phyloP scores from a whole-genome alignment of 352 stramenopile species.

The Albugo laibachii region DNA sequence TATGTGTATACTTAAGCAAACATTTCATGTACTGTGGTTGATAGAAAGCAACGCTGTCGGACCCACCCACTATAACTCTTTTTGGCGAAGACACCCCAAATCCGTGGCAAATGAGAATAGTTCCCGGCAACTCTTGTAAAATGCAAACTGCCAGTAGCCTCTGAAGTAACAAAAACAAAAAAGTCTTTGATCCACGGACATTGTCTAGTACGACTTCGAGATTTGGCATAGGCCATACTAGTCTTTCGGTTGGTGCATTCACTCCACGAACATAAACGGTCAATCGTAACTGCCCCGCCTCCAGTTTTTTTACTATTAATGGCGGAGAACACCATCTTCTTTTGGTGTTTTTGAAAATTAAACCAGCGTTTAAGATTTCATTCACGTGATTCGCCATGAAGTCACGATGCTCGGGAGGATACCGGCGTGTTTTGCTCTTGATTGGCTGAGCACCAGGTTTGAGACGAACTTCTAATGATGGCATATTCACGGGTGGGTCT shows the following conservation, averaged over 20 bases:
- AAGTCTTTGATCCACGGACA: slow-evolving; percentile 1
- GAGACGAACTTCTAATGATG: slow-evolving; percentile 3
- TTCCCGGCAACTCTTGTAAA: too few relatives aligned
- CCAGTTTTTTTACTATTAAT: slow-evolving; percentile 4
- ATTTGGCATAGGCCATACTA: slow-evolving; percentile 8
- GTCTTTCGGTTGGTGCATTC: slow-evolving; percentile 8
- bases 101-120: too few relatives aligned
- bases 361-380: background rate
- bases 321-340: slow-evolving; percentile 1
- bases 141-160: too few relatives aligned
- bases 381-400: slow-evolving; percentile 2
- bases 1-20: too few relatives aligned
- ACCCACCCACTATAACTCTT: too few relatives aligned
- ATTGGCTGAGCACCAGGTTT: slow-evolving; percentile 1
- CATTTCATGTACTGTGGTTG: too few relatives aligned
- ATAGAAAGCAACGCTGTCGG: too few relatives aligned
- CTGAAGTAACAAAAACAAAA: background rate
- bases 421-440: background rate
- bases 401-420: background rate
- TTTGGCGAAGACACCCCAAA: too few relatives aligned
- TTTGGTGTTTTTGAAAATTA: slow-evolving; percentile 3
- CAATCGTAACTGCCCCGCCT: slow-evolving; percentile 8
- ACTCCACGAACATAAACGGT: slow-evolving; percentile 8
- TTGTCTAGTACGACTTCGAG: slow-evolving; percentile 4
- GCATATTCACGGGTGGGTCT: slow-evolving; percentile 5